Base-by-base conservation (phyloP, 139 green algal species). In the Mesotaenium endlicherianum region DNA sequence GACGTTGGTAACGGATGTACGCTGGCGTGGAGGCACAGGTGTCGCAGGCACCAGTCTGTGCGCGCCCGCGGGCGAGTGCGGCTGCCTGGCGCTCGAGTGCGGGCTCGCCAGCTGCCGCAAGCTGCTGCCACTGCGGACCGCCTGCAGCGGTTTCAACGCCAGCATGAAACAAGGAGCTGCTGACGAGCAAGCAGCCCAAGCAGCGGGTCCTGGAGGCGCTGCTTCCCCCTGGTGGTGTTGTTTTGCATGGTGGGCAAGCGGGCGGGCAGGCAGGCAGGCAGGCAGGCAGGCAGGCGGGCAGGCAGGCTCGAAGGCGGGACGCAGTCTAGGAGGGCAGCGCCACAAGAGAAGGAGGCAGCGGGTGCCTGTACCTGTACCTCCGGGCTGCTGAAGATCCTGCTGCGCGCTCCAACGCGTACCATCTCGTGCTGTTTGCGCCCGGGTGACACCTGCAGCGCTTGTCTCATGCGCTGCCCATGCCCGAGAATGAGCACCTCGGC, bases 391-490 rank as follows among this genome's bases (percentile, higher is more conserved):
- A n/a, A 42, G 30, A 34, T 84, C 0, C 80, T 87, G 26, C 8
- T 87, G 55, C 44, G n/a, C n/a, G 40, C 20, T 49, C 39, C 2
- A 41, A 77, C 45, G 20, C 41, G 47, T 49, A 84, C 6, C 49
- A 77, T 75, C 14, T 80, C 41, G 88, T n/a, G 91, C 53, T 60
- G 92, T 6, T 82, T 86, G 2, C 87, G 92, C 3, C 70, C 95
- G 57, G 93, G 93, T 2, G 93, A 93, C 67, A 85, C 90, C 0
- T 55, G 94, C 0, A 92, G 87, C 70, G 94, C 78, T 82, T 96
- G 17, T 77, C 77, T 20, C 90, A 93, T 67, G 44, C 67, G 26
- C 42, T 68, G 26, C 82, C 81, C 59, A 41, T 60, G 34, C 74
- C 30, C 68, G 38, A n/a, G n/a, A n/a, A n/a, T n/a, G n/a, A n/a